Evolutionary conservation across 1,139 yeast genomes (phyloP).

Genomic region (Geotrichum aggregatum): DNA sequence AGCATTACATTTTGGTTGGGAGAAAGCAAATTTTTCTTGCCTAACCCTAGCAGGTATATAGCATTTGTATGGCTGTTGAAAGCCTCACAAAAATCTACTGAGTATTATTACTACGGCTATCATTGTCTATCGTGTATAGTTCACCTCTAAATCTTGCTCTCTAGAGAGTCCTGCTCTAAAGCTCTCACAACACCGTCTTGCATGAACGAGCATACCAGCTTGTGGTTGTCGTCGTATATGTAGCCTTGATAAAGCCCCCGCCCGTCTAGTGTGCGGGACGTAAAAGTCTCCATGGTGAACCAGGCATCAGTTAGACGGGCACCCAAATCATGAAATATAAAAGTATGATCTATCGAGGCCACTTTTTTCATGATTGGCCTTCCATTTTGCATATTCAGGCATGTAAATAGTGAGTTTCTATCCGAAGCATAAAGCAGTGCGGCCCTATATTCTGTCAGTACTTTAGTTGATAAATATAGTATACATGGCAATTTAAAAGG

Average conservation of each 20-base stretch:
- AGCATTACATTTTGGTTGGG: slow-evolving; percentile 3
- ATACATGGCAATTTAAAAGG: neutral
- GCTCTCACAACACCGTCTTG: slow-evolving; percentile 37
- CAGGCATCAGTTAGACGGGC: slow-evolving; percentile 32
- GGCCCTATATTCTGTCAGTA: slow-evolving; percentile 21
- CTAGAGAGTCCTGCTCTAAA: neutral
- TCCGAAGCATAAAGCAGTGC: slow-evolving; percentile 37
- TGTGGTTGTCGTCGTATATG: slow-evolving; percentile 29
- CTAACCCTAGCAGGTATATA: slow-evolving; percentile 9
- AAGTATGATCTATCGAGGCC: slow-evolving; percentile 37
- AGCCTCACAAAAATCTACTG: no score
- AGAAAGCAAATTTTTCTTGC: neutral
- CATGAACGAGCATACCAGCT: slow-evolving; percentile 35
- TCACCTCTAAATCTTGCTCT: slow-evolving; percentile 5
- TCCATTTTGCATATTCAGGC: slow-evolving; percentile 32
- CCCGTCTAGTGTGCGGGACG: slow-evolving; percentile 33
- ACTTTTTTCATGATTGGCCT: slow-evolving; percentile 26
- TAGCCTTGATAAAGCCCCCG: slow-evolving; percentile 38
- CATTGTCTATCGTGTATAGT: no score
- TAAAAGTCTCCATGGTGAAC: slow-evolving; percentile 36
- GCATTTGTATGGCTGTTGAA: no score
- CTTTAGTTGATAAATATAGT: neutral
- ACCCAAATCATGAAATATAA: slow-evolving; percentile 33
- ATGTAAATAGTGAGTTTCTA: slow-evolving; percentile 37
- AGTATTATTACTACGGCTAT: neutral